Base-by-base conservation (phyloP, 805 yeast species). In the Candida yuanshanica region DNA sequence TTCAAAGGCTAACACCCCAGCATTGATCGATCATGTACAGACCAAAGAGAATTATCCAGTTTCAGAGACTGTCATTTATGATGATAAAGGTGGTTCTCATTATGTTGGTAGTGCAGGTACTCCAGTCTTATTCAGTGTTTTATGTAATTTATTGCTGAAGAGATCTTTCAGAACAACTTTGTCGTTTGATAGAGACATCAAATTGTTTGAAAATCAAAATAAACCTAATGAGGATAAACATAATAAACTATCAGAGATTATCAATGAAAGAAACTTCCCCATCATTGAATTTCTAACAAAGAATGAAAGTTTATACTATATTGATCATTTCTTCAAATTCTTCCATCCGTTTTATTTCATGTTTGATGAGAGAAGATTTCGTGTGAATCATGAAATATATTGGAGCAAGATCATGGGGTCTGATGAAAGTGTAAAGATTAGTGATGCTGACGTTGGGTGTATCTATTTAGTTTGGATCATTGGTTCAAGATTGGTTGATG, bases 81-180 rank as follows among this genome's bases (percentile, higher is more conserved):
- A 72, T 45, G 54, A 63, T 18, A 64, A 62, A 42, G 76, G 76
- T 5, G 71, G 69, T 39, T 64, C 72, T 0, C 77, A 72, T 50
- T 72, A 67, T 43, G 65, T 72, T 38, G 77, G 77, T 1, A 63
- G 68, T 17, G 63, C 63, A 14, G 74, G 75, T 20, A 70, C 75
- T 2, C 69, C 73, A 0, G 66, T 72, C 2, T 45, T 71, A 21
- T 55, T 71, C 41, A 67, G 63, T 37, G 68, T 72, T 1, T 45
- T 71, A 8, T 68, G 74, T 44, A 72, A 68, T 46, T 56, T 71
- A 17, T 59, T 71, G 20, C 53, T 54, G 38, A 56, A 56, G 25
- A 40, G 59, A 33, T 53, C 58, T 1, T 48, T 67, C n/a, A 63
- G 66, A 39, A 52, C 66, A 16, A 62, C 69, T 0, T 54, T 57